Base-by-base conservation (phyloP, 495 filamentous ascomycete species). In the Alectoria sarmentosa region DNA sequence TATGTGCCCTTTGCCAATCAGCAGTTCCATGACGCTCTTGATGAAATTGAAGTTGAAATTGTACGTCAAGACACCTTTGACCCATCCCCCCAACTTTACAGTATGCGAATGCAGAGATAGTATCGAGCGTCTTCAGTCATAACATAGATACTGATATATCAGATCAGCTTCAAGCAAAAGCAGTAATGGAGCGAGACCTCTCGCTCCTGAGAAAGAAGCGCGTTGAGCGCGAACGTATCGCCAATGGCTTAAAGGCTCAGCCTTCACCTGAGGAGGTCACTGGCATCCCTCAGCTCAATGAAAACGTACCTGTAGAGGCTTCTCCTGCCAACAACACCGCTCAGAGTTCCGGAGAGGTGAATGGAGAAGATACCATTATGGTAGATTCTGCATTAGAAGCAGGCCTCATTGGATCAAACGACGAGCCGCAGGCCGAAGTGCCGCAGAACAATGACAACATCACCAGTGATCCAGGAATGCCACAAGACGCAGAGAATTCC, bases 31-130 rank as follows among this genome's bases (percentile, higher is more conserved):
- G 69, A 70, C 49, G 79, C 81, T 10, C 67, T 83, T 57, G 81
- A 83, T 69, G 75, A 76, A 36, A 73, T 82, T 36, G 80, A 80
- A 38, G 75, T 80, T 42, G 76, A 83, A 63, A 83, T 83, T 69
- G 81, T 83, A 73, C 54, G 81, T 77, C 11, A 36, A 21, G 58
- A n/a, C n/a, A n/a, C 11, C n/a, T 5, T 3, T 38, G 1, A 14
- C 14, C 3, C 14, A n/a, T n/a, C n/a, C n/a, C n/a, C n/a, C n/a
- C n/a, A n/a, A n/a, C n/a, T n/a, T n/a, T n/a, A n/a, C n/a, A n/a
- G n/a, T 59, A 19, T 63, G 38, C 41, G n/a, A 15, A 39, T 23
- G 6, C 6, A 59, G 28, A 9, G 15, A 15, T 28, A 19, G 13
- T 23, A 28, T 32, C 32, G 7, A 28, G 8, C n/a, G 9, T 56